These are phyloP conservation scores for Gossypium herbaceum DNA, from an alignment of 345 rosid genomes.

Conservation along the genomic window DNA sequence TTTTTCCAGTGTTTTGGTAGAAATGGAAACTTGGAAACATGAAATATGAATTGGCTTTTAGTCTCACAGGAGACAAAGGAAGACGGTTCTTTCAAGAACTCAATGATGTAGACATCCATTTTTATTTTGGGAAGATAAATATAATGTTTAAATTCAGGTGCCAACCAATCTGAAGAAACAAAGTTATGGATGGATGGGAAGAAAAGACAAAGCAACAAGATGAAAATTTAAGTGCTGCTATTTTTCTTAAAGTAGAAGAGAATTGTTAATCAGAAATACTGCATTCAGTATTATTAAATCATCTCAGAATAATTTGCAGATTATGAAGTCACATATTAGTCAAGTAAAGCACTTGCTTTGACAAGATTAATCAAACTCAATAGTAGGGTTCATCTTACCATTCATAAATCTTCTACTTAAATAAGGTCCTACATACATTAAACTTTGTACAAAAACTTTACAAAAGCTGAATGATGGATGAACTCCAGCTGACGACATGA, in stretches of 20 bases:
- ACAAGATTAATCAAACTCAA: not conserved
- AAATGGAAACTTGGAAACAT: not conserved
- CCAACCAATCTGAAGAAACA: conserved; percentile 3
- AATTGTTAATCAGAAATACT: not conserved
- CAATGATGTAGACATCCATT: not conserved
- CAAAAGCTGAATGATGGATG: not conserved
- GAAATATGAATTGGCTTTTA: not conserved
- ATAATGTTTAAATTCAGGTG: not conserved
- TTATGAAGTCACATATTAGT: not conserved
- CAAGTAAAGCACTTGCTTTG: not conserved
- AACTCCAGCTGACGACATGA: not conserved
- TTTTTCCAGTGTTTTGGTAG: too few species aligned
- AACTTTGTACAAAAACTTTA: not conserved
- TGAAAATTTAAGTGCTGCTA: not conserved
- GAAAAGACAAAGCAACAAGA: not conserved
- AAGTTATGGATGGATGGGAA: not conserved
- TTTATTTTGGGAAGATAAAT: not conserved
- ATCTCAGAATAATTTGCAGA: not conserved
- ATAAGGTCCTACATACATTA: not conserved
- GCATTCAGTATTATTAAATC: not conserved
- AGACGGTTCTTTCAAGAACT: not conserved
- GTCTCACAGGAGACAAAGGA: not conserved
- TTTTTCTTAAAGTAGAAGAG: not conserved
- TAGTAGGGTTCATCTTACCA: not conserved
- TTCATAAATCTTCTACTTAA: not conserved